phyloP scores from a whole-genome alignment of 306 rosid genomes.

The Styphnolobium japonicum region DNA sequence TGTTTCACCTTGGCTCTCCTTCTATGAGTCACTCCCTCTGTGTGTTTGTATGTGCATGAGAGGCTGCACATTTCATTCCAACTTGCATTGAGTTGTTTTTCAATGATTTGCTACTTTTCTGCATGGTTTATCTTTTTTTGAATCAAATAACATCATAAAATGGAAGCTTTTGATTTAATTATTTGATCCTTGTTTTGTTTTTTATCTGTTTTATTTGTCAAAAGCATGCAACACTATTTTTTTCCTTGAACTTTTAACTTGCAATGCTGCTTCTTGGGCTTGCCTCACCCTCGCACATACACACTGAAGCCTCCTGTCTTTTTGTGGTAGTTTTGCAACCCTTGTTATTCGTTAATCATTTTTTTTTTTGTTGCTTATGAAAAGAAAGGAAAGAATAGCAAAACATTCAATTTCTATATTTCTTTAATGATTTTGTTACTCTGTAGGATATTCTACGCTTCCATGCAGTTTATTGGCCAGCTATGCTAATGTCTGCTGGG shows the following conservation, averaged over 20 bases:
- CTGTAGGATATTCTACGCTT: conserved; percentile 91
- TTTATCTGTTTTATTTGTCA: background rate
- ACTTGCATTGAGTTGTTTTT: background rate
- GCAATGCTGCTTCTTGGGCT: background rate
- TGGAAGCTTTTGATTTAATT: background rate
- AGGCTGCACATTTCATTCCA: background rate
- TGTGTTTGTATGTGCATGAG: background rate
- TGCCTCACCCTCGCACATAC: background rate
- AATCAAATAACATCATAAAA: background rate
- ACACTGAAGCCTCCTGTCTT: conserved; percentile 1
- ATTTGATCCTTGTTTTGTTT: background rate
- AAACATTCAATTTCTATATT: background rate
- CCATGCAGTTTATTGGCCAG: conserved; percentile 99
- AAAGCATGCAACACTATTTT: background rate
- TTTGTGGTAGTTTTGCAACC: background rate
- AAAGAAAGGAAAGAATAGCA: background rate
- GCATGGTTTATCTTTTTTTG: background rate
- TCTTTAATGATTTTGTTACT: conserved; percentile 21
- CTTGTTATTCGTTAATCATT: background rate
- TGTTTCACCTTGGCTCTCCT: background rate
- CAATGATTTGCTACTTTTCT: background rate
- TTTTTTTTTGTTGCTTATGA: background rate
- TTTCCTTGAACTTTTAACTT: background rate
- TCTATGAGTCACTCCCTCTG: background rate
- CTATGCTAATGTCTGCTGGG: conserved; percentile 98